Base-by-base conservation (phyloP, 345 rosid species). In the Ceriops decandra region DNA sequence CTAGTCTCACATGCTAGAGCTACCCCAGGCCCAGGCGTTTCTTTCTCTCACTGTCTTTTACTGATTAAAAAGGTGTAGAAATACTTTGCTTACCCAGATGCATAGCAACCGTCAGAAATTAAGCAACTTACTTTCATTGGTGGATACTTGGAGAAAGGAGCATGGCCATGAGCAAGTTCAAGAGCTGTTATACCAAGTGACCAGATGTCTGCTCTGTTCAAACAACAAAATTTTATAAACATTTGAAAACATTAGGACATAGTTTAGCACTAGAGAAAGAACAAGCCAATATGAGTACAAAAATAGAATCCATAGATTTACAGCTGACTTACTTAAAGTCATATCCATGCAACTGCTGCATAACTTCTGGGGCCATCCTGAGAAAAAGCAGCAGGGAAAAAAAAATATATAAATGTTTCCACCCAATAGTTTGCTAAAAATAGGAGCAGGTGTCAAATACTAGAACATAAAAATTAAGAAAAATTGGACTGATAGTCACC, bases 281-380 rank as follows among this genome's bases (percentile, higher is more conserved):
- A 36, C 1, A 1, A 9, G 42, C 42, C 10, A 36, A 36, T 9
- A 36, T 9, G 10, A 2, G 13, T 36, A 36, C 42, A 36, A 36
- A 36, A 36, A 36, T 6, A 32, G 35, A 32, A 32, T 6, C 70
- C 62, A 73, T 32, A 56, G 67, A 70, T 57, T 66, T 51, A 49
- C 53, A 68, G 71, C 54, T 71, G 47, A 82, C 96, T 86, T 81
- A 95, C 99, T 95, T 95, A 73, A 95, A 95, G 84, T 95, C 99
- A 86, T 95, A 95, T 74, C 99, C 99, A 81, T 95, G 99, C 80
- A 91, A 71, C 72, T 95, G 99, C 75, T 95, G 99, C 99, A 95
- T 95, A 60, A 95, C 99, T 86, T 91, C 99, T 74, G 99, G 99
- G 76, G 99, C 99, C 99, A 95, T 91, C 99, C 99, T 95, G 77